Percentiles rank a stretch among this genome's conserved stretches.
Evolutionary conservation across 208 protist genomes (phyloP).

Genomic region (Trichomonas tenax): DNA sequence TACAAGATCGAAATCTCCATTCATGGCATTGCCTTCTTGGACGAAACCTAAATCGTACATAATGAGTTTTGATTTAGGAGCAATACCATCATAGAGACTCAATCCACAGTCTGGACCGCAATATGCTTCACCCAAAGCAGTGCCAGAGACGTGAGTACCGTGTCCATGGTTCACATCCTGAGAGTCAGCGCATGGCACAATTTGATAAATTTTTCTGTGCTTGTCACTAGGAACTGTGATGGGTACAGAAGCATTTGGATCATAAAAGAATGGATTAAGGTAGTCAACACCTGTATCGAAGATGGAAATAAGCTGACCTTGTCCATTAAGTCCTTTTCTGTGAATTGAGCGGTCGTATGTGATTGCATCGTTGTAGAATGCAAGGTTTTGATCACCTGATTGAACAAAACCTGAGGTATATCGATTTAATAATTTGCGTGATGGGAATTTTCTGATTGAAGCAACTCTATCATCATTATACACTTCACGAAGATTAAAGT

Average conservation of each 20-base stretch:
- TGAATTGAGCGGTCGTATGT: not conserved
- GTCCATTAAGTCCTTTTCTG: not conserved
- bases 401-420: not conserved
- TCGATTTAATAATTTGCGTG: not conserved
- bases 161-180: not conserved
- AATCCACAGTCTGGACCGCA: not conserved
- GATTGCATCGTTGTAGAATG: too few relatives aligned
- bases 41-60: not conserved
- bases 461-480: slow-evolving; percentile 72
- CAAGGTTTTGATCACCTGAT: too few relatives aligned
- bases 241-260: not conserved
- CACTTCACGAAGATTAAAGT: slow-evolving; percentile 79
- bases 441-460: not conserved
- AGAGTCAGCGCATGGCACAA: not conserved
- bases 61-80: not conserved
- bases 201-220: not conserved
- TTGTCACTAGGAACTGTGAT: not conserved
- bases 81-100: not conserved
- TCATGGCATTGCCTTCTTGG: not conserved
- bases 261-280: not conserved
- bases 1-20: not conserved
- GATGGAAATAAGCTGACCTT: not conserved
- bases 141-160: not conserved
- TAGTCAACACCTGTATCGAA: not conserved
- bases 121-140: not conserved